A percentile compares a stretch with the other conserved stretches of the same genome.
phyloP scores from a whole-genome alignment of 352 stramenopile genomes.

The Pelagophyceae sp. region DNA sequence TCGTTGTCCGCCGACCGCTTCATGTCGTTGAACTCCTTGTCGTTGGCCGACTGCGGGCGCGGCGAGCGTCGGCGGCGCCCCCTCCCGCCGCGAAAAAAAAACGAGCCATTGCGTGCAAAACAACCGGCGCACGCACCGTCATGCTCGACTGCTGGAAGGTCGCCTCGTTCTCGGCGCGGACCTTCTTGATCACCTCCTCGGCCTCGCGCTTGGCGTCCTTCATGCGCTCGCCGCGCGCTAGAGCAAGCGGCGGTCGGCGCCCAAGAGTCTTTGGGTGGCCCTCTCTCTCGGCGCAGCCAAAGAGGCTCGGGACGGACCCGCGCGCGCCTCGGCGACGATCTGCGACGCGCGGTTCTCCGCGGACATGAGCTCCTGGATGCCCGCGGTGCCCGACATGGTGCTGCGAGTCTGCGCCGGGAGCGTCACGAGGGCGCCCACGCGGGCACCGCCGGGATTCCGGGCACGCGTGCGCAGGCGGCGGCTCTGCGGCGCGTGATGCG shows the following conservation, averaged over 20 bases:
- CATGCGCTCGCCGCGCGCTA: constrained; percentile 9
- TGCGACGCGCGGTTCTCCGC: neutral
- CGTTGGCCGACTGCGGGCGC: neutral
- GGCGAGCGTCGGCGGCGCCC: too few species aligned
- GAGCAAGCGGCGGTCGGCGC: neutral
- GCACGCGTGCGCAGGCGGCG: too few species aligned
- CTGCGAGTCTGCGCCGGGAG: neutral
- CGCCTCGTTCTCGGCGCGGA: neutral
- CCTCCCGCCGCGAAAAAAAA: too few species aligned
- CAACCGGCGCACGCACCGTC: neutral
- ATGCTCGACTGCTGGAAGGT: neutral
- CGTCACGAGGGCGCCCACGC: too few species aligned
- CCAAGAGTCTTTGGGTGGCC: too few species aligned
- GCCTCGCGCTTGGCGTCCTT: constrained; percentile 10
- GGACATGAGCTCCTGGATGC: neutral
- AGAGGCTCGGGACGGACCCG: neutral
- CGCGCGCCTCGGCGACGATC: constrained; percentile 3
- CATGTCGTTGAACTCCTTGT: neutral
- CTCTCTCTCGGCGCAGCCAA: too few species aligned
- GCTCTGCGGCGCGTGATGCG: too few species aligned
- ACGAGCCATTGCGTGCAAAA: neutral
- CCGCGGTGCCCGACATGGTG: neutral
- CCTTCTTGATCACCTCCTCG: neutral
- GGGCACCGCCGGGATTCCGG: too few species aligned
- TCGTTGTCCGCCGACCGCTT: neutral